Evolutionary conservation across 1,284 basidiomycete genomes (phyloP).

Genomic region (Hemileccinum hortonii): DNA sequence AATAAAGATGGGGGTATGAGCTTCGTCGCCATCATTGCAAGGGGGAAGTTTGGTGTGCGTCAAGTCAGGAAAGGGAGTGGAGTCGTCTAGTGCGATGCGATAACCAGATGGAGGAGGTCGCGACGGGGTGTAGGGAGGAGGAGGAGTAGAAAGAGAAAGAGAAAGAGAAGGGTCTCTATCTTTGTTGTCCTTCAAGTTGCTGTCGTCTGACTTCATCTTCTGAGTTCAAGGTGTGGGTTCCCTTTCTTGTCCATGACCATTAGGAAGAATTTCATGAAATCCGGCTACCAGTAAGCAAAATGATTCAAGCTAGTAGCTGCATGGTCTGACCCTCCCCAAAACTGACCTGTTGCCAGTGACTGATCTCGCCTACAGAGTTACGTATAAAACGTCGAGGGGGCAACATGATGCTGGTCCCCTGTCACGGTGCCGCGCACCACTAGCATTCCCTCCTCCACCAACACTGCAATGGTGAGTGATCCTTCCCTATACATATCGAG

Average conservation of each 20-base stretch:
- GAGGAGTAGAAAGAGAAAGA: constrained; percentile 2
- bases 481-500: too few relatives aligned
- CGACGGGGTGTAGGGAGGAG: constrained; percentile 23
- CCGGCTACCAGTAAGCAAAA: too few relatives aligned
- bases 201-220: constrained; percentile 9
- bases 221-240: neutral
- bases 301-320: too few relatives aligned
- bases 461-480: too few relatives aligned
- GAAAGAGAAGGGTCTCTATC: neutral
- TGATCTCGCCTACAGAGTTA: too few relatives aligned
- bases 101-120: constrained; percentile 56
- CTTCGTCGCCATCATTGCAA: constrained; percentile 52
- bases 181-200: constrained; percentile 2
- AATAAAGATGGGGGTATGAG: constrained; percentile 55
- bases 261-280: too few relatives aligned
- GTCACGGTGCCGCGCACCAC: too few relatives aligned
- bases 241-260: neutral
- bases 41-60: constrained; percentile 47
- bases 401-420: too few relatives aligned
- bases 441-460: too few relatives aligned
- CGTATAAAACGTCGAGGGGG: too few relatives aligned
- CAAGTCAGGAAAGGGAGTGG: constrained; percentile 46
- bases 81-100: constrained; percentile 53
- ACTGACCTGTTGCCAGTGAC: too few relatives aligned
- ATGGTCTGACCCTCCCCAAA: too few relatives aligned